Conservation (phyloP, 73 alveolate genomes). For the Urostyla sp. region DNA sequence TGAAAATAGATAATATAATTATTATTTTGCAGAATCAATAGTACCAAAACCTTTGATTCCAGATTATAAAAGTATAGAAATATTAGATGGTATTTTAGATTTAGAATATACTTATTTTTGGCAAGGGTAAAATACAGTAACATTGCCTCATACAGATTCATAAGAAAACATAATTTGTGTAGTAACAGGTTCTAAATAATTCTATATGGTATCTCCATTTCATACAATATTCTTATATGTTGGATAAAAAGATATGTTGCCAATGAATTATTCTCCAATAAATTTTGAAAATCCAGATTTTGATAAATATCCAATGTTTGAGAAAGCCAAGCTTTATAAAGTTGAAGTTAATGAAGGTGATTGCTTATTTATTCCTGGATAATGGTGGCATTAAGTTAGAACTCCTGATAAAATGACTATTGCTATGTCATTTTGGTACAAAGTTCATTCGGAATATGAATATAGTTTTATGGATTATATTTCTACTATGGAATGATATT, state of each 20-base stretch:
- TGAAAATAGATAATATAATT: slow-evolving; percentile 30
- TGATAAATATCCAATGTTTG: slow-evolving; percentile 43
- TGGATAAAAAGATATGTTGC: slow-evolving; percentile 22
- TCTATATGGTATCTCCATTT: slow-evolving; percentile 57
- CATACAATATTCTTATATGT: slow-evolving; percentile 57
- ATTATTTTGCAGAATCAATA: slow-evolving; percentile 40
- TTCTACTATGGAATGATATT: no score
- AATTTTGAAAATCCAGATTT: slow-evolving; percentile 65
- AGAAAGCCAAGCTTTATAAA: slow-evolving; percentile 34
- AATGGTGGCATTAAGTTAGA: slow-evolving; percentile 78
- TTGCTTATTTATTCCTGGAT: slow-evolving; percentile 71
- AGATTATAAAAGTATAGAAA: slow-evolving; percentile 7
- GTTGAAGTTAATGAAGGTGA: slow-evolving; percentile 58
- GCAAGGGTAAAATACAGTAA: slow-evolving; percentile 69
- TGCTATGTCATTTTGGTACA: slow-evolving; percentile 14
- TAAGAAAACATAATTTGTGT: slow-evolving; percentile 68
- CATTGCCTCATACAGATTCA: slow-evolving; percentile 73
- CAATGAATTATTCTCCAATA: slow-evolving; percentile 60
- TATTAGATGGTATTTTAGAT: not conserved
- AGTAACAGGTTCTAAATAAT: slow-evolving; percentile 54
- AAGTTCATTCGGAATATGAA: not conserved
- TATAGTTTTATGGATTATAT: no score
- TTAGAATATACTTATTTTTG: slow-evolving; percentile 2
- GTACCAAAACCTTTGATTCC: slow-evolving; percentile 29
- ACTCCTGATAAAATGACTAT: slow-evolving; percentile 13